Evolutionary conservation across 768 basidiomycete species (phyloP).

Genomic region (Collybiopsis confluens): DNA sequence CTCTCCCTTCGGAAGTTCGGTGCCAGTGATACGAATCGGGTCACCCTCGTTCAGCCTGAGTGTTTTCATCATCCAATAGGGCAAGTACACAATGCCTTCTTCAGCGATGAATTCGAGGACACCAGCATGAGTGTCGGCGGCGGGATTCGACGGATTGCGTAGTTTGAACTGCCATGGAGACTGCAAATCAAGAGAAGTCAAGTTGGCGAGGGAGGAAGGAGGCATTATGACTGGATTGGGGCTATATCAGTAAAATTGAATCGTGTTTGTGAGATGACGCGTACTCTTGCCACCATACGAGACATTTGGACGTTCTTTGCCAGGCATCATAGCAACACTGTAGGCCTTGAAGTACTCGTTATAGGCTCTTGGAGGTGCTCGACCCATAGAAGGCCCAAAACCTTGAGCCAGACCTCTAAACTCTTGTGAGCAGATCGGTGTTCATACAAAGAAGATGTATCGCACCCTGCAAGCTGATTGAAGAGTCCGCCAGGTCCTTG

Average conservation of each 20-base stretch:
- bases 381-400: constrained; percentile 40
- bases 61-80: constrained; percentile 99
- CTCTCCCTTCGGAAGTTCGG: constrained; percentile 87
- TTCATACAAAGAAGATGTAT: neutral
- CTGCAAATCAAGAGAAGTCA: constrained; percentile 84
- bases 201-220: constrained; percentile 84
- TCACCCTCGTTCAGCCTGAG: constrained; percentile 92
- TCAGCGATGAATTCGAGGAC: constrained; percentile 99
- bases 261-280: constrained; percentile 17
- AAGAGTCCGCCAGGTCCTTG: constrained; percentile 60
- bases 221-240: constrained; percentile 85
- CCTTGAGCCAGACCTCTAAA: constrained; percentile 53
- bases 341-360: constrained; percentile 94
- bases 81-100: constrained; percentile 92
- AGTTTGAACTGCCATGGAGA: constrained; percentile 96
- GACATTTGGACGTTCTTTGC: constrained; percentile 82
- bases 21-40: constrained; percentile 87
- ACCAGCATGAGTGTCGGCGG: constrained; percentile 89
- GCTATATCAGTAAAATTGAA: neutral
- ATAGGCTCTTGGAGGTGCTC: constrained; percentile 68
- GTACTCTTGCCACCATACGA: constrained; percentile 97
- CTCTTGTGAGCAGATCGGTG: neutral
- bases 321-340: constrained; percentile 90
- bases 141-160: constrained; percentile 82
- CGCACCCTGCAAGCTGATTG: constrained; percentile 61